Evolutionary conservation across 352 stramenopile genomes (phyloP), one percentile per base, ranked within the genome.

Genomic region (Globisporangium middletonii): DNA sequence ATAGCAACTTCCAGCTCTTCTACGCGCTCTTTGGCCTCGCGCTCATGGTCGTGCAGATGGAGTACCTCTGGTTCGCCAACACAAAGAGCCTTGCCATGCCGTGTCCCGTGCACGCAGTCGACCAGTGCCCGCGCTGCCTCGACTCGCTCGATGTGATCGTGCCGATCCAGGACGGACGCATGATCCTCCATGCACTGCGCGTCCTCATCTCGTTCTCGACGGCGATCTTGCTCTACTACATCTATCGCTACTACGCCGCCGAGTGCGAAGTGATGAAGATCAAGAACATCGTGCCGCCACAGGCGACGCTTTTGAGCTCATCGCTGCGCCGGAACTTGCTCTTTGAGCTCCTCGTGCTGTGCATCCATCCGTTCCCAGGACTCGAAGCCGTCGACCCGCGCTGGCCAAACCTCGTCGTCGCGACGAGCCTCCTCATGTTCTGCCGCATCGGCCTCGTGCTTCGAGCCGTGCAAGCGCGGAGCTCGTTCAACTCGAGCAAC

Each of bases 401-500:
- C 55, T 89, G 77, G 73, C 77, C 81, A 11, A 75, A 80, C 53
- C 65, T 89, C 3, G 66, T 78, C 7, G 64, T 92, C 4, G 59
- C 72, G n/a, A 58, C 65, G 26, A 89, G 77, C 23, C 60, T 92
- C 3, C 12, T 79, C 60, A 92, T 89, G 79, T 86, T 88, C 42
- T 38, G 55, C 16, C 71, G 81, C 33, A 60, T 89, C 18, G 70
- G 53, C 45, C 69, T 91, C 55, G 49, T 83, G 9, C 37, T 86
- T 15, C 76, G 79, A 26, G 72, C 88, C 27, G 67, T 86, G 45
- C 67, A 85, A 52, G 83, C 80, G 55, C 77, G 71, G 45, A 79
- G 77, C 65, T 77, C 79, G 60, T 88, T 92, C 66, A 92, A 90
- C 55, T 79, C 78, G 54, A 89, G 71, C 68, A 89, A 90, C 57